phyloP scores from a whole-genome alignment of 2,329 filamentous ascomycete genomes.

The Aspergillus costaricaensis region DNA sequence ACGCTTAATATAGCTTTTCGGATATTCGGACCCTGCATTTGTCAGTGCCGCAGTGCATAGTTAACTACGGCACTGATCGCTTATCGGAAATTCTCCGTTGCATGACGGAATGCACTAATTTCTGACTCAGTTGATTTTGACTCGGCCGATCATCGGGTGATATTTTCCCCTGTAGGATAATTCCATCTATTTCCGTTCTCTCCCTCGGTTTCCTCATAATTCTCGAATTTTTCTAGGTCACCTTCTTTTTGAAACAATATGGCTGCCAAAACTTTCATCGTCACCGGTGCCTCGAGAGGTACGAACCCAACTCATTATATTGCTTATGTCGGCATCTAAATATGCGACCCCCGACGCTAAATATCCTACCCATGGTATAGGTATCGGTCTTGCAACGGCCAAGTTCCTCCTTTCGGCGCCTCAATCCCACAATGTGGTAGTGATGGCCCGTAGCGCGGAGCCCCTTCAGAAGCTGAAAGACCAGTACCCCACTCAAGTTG shows the following conservation, averaged over 20 bases:
- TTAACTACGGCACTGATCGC: too few species aligned
- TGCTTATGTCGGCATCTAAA: background rate
- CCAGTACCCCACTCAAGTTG: constrained; percentile 57
- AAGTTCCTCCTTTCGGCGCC: constrained; percentile 60
- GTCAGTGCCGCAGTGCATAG: too few species aligned
- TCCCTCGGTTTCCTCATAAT: background rate
- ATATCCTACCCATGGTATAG: constrained; percentile 34
- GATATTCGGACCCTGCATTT: too few species aligned
- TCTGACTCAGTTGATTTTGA: background rate
- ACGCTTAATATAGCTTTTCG: background rate
- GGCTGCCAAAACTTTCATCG: constrained; percentile 65
- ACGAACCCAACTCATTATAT: background rate
- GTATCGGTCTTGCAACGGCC: constrained; percentile 63
- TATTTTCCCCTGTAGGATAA: background rate
- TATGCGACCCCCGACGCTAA: background rate
- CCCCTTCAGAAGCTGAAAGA: constrained; percentile 57
- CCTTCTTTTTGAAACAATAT: constrained; percentile 30
- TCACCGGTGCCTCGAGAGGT: constrained; percentile 68
- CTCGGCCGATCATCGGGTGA: background rate
- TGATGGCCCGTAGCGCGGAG: constrained; percentile 57
- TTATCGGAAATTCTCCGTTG: background rate
- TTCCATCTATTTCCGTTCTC: background rate
- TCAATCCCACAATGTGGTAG: constrained; percentile 57
- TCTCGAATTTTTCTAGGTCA: background rate
- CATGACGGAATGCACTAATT: background rate